A percentile compares a stretch with the other conserved stretches of the same genome.
Evolutionary conservation across 345 rosid species (phyloP).

Genomic region (Ricinus communis): DNA sequence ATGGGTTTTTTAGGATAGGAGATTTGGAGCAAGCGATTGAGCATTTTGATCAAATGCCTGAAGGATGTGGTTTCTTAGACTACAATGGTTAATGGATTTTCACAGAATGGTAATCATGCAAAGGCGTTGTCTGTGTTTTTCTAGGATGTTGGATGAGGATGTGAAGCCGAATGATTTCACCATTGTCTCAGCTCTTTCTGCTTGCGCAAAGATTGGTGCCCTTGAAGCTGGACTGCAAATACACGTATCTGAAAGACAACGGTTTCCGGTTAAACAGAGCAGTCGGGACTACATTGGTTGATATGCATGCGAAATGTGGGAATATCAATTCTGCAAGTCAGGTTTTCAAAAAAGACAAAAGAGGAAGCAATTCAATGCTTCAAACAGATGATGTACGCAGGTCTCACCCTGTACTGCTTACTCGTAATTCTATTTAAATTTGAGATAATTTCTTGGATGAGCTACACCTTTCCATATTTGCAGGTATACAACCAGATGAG

Average conservation of each 20-base stretch:
- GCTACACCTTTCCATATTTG: slow-evolving; percentile 19
- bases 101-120: slow-evolving; percentile 42
- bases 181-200: slow-evolving; percentile 56
- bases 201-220: slow-evolving; percentile 61
- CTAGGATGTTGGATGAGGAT: slow-evolving; percentile 59
- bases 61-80: slow-evolving; percentile 71
- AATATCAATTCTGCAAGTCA: slow-evolving; percentile 57
- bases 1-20: slow-evolving; percentile 57
- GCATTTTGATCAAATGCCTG: slow-evolving; percentile 64
- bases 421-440: background rate
- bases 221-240: slow-evolving; percentile 58
- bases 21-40: slow-evolving; percentile 39
- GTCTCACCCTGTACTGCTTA: slow-evolving; percentile 22
- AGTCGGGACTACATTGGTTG: slow-evolving; percentile 62
- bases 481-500: slow-evolving; percentile 62
- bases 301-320: slow-evolving; percentile 76
- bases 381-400: slow-evolving; percentile 62
- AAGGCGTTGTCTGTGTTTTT: slow-evolving; percentile 61
- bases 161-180: slow-evolving; percentile 60
- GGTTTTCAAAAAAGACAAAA: slow-evolving; percentile 49
- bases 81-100: slow-evolving; percentile 68
- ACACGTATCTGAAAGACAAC: slow-evolving; percentile 44
- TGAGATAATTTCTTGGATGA: background rate
- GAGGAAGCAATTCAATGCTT: slow-evolving; percentile 54
- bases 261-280: slow-evolving; percentile 45